phyloP scores from a whole-genome alignment of 108 stramenopile species.

The Stephanodiscus triporus region DNA sequence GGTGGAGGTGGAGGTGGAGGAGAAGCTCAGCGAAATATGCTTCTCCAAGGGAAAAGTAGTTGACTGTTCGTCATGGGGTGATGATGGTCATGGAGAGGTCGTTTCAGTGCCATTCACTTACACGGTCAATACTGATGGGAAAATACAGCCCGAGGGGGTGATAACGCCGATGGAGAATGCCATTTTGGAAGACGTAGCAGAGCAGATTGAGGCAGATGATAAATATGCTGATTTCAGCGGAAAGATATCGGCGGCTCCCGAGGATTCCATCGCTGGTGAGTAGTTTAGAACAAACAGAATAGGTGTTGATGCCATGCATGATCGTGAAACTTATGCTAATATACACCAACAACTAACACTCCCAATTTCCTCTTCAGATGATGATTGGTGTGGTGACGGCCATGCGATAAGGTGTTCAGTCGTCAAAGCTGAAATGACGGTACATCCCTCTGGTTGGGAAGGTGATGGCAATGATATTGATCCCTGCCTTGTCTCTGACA shows the following conservation, averaged over 20 bases:
- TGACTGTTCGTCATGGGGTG: constrained; percentile 6
- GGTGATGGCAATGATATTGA: constrained; percentile 11
- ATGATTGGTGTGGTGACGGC: constrained; percentile 23
- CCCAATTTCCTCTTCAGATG: constrained; percentile 13
- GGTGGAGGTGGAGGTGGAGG: background rate
- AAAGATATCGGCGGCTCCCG: constrained; percentile 25
- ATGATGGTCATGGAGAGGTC: constrained; percentile 13
- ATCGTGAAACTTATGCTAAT: background rate
- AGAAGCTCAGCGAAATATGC: constrained; percentile 5
- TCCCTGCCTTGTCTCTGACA: constrained; percentile 7
- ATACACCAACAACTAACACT: background rate
- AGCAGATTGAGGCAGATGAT: background rate
- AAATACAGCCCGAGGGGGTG: constrained; percentile 3
- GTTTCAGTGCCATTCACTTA: constrained; percentile 27
- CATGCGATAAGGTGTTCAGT: constrained; percentile 11
- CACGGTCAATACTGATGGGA: constrained; percentile 31
- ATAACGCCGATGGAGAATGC: constrained; percentile 27
- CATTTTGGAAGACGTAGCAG: constrained; percentile 19
- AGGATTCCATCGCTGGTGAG: constrained; percentile 37
- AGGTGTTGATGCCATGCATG: background rate
- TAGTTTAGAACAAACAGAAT: background rate
- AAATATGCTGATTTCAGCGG: constrained; percentile 18
- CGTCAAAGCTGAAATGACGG: constrained; percentile 25
- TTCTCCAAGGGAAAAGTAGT: constrained; percentile 10
- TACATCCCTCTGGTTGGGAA: constrained; percentile 2